A percentile compares a stretch with the other conserved stretches of the same genome.
phyloP scores from a whole-genome alignment of 208 protist species.

The Trypanosoma scelopori region DNA sequence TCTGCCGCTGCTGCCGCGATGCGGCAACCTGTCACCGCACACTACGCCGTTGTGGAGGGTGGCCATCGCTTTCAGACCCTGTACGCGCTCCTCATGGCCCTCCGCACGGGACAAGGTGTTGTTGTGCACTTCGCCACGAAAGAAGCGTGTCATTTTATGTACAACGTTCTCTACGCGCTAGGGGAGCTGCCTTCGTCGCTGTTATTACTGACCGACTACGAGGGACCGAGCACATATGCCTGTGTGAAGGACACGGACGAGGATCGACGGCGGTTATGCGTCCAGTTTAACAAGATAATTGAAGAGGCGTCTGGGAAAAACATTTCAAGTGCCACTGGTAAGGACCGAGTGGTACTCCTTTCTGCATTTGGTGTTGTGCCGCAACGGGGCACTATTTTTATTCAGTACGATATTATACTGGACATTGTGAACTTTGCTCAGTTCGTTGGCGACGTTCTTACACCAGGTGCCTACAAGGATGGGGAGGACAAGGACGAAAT shows the following conservation, averaged over 20 bases:
- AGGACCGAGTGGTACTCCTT: slow-evolving; percentile 56
- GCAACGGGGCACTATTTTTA: slow-evolving; percentile 38
- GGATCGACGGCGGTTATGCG: slow-evolving; percentile 35
- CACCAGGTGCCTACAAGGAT: slow-evolving; percentile 26
- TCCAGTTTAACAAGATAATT: slow-evolving; percentile 50
- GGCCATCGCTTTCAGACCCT: slow-evolving; percentile 62
- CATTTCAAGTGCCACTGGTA: slow-evolving; percentile 2
- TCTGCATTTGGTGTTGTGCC: slow-evolving; percentile 66
- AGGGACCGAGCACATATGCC: slow-evolving; percentile 46
- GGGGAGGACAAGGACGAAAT: slow-evolving; percentile 4
- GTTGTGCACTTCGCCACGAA: slow-evolving; percentile 74
- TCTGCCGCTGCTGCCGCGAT: slow-evolving; percentile 1
- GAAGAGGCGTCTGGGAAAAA: neutral
- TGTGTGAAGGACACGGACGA: slow-evolving; percentile 34
- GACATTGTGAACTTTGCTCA: slow-evolving; percentile 62
- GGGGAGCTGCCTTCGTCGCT: slow-evolving; percentile 45
- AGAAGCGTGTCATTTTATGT: slow-evolving; percentile 54
- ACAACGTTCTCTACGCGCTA: slow-evolving; percentile 51
- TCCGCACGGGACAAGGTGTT: slow-evolving; percentile 39
- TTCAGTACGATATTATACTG: slow-evolving; percentile 67
- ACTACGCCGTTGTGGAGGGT: slow-evolving; percentile 63
- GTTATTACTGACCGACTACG: slow-evolving; percentile 64
- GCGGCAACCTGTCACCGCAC: slow-evolving; percentile 36
- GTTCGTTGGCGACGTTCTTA: slow-evolving; percentile 59
- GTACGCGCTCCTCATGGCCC: slow-evolving; percentile 51